Base-by-base conservation (phyloP, 495 filamentous ascomycete genomes). In the Podospora tetraspora region DNA sequence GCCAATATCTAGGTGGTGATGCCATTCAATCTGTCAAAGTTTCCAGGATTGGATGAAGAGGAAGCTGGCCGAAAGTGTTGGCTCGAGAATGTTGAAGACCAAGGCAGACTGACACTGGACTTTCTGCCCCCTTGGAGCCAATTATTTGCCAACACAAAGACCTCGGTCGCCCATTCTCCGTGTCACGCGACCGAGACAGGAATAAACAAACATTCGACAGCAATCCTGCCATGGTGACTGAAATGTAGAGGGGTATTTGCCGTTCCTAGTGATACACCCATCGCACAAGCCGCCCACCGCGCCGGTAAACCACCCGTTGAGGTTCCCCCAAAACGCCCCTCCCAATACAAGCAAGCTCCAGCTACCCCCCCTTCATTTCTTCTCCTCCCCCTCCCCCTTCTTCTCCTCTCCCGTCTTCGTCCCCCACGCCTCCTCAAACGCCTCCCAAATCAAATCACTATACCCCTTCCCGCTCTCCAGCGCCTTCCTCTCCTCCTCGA, bases 391-490 rank as follows among this genome's bases (percentile, higher is more conserved):
- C 19, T 22, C n/a, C 64, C 59, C 57, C 21, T 62, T 13, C 37
- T 62, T 22, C 11, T 63, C 59, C 2, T 30, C 62, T 61, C 63
- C 60, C 67, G 59, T 62, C 59, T 52, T 74, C 71, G 65, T 78
- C 67, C 73, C 62, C 87, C 85, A 92, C 57, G 93, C 94, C 78
- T 97, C 92, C 83, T 84, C 88, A 57, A 96, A 85, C 84, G 94
- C 90, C 71, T 93, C 91, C 78, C 85, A 84, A 70, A 97, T 97
- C 79, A 97, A 79, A 72, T 87, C 89, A 19, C 86, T 87, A 83
- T 94, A 93, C 27, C 92, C 91, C 78, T 88, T 90, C 22, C 93
- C 94, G 67, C 90, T 86, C 72, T 89, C 88, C 74, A 94, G 70
- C 66, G 88, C 88, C 80, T 92, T 83, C 80, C 83, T 83, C 77